phyloP scores from a whole-genome alignment of 495 filamentous ascomycete genomes.

The Aspergillus haitiensis region DNA sequence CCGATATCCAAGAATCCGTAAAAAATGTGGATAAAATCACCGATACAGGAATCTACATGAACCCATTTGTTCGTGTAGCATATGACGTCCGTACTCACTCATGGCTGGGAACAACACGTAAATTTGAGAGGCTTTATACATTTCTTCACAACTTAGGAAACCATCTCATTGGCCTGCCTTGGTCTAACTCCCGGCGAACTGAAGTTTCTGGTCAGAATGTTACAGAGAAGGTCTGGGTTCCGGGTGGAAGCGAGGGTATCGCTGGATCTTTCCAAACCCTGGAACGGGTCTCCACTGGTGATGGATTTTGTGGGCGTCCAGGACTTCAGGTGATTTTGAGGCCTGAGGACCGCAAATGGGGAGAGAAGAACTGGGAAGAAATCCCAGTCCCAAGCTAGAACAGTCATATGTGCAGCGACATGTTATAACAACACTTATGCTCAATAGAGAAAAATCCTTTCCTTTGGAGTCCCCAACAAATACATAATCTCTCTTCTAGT shows the following conservation, averaged over 20 bases:
- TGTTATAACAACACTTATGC: constrained; percentile 6
- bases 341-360: constrained; percentile 44
- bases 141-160: constrained; percentile 57
- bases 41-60: constrained; percentile 65
- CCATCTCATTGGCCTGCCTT: constrained; percentile 52
- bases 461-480: not conserved
- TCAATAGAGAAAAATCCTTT: not conserved
- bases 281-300: constrained; percentile 46
- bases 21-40: constrained; percentile 37
- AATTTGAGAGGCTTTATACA: constrained; percentile 60
- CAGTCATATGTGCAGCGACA: constrained; percentile 2
- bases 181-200: constrained; percentile 57
- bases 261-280: constrained; percentile 45
- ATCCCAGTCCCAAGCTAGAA: constrained; percentile 36
- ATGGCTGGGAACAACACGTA: constrained; percentile 55
- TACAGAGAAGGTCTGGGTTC: constrained; percentile 55
- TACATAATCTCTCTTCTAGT: not conserved
- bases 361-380: constrained; percentile 54
- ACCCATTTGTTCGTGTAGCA: constrained; percentile 69
- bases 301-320: constrained; percentile 58
- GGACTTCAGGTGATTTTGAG: constrained; percentile 56
- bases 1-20: constrained; percentile 58
- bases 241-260: constrained; percentile 29
- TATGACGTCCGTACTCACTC: constrained; percentile 56
- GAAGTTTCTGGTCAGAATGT: constrained; percentile 56